Base-by-base conservation (phyloP, 1,284 basidiomycete genomes). In the Pterulicium gracile region DNA sequence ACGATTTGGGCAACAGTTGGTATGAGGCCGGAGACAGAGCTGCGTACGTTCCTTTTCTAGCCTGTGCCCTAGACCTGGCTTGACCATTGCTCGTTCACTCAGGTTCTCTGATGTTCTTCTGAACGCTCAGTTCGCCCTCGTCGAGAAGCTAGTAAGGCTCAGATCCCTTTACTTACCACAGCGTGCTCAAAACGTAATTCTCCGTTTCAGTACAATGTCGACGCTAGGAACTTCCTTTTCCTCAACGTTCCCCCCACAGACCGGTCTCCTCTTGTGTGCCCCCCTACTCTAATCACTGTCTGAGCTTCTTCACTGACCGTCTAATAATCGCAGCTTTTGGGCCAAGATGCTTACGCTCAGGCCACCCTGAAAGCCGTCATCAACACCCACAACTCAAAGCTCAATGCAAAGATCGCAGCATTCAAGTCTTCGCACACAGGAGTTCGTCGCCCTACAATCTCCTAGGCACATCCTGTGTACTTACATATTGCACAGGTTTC, bases 1-100 rank as follows among this genome's bases (percentile, higher is more conserved):
- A 80, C 54, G 77, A 79, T 55, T 72, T 80, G 41, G 76, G 74
- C 10, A 73, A 73, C 53, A 73, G 68, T 43, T 79, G 66, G 50
- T 71, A 66, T 46, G 24, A 59, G 48, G 53, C 61, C 35, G 73
- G 73, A 0, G 66, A 73, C 52, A 66, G 74, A 3, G 58, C 55
- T 48, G 71, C 70, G 76, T 77, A n/a, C n/a, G n/a, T n/a, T n/a
- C n/a, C n/a, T n/a, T n/a, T n/a, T n/a, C n/a, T n/a, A n/a, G n/a
- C n/a, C n/a, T n/a, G n/a, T n/a, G n/a, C n/a, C n/a, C n/a, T n/a
- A n/a, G n/a, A n/a, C n/a, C n/a, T n/a, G n/a, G n/a, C n/a, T n/a
- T n/a, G n/a, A n/a, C n/a, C n/a, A n/a, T n/a, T n/a, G n/a, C n/a
- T n/a, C n/a, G n/a, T n/a, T n/a, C n/a, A n/a, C n/a, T n/a, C n/a